These are phyloP conservation scores for Lactarius hengduanensis DNA, from an alignment of 768 basidiomycete genomes.

Conservation along the genomic window DNA sequence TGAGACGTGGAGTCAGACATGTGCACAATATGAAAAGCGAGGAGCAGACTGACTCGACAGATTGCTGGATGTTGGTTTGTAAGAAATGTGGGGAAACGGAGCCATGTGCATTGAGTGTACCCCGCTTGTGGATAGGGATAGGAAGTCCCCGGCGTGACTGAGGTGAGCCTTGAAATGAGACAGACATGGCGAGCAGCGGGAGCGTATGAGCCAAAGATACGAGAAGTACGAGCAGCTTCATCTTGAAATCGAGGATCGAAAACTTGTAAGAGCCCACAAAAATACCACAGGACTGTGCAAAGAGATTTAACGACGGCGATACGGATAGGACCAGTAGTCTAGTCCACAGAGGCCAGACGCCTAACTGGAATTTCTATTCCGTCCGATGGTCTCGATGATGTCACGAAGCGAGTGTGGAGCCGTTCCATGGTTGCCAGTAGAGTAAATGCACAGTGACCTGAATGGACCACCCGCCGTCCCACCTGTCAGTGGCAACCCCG, in stretches of 20 bases:
- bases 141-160: background rate
- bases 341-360: background rate
- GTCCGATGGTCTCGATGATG: background rate
- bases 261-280: background rate
- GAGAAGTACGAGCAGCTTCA: background rate
- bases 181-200: background rate
- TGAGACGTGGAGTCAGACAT: slow-evolving; percentile 25
- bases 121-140: slow-evolving; percentile 3
- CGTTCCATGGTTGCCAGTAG: background rate
- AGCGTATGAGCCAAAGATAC: background rate
- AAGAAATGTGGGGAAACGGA: background rate
- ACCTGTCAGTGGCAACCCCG: background rate
- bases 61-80: background rate
- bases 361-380: background rate
- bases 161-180: background rate
- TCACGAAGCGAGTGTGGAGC: background rate
- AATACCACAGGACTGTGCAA: background rate
- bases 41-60: slow-evolving; percentile 3
- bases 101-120: background rate
- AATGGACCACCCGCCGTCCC: background rate
- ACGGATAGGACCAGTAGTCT: background rate
- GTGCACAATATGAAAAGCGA: background rate
- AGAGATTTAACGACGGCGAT: background rate
- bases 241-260: background rate
- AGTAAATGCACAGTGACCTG: background rate